Conservation (phyloP, 2,329 filamentous ascomycete species). For the Orbilia javanica region DNA sequence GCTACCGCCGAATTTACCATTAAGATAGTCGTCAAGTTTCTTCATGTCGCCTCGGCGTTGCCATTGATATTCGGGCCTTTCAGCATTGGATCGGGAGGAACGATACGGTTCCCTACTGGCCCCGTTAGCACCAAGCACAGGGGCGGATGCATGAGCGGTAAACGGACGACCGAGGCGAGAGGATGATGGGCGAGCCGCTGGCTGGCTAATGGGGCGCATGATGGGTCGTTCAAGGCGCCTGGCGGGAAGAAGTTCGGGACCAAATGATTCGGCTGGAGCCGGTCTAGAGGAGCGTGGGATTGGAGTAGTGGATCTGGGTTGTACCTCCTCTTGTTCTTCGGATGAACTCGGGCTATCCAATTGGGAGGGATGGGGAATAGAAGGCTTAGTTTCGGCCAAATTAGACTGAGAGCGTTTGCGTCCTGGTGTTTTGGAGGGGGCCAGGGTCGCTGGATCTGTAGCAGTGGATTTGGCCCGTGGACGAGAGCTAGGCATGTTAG, state of each 20-base stretch:
- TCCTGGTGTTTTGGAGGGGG: conserved; percentile 19
- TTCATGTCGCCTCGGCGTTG: conserved; percentile 1
- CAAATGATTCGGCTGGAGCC: conserved; percentile 10
- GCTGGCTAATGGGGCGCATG: conserved; percentile 34
- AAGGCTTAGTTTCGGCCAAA: conserved; percentile 7
- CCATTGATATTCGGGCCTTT: conserved; percentile 1
- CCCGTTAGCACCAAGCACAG: conserved; percentile 13
- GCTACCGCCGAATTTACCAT: not conserved
- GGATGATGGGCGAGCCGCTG: not conserved
- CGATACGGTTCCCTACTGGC: conserved; percentile 16
- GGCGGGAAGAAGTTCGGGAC: conserved; percentile 26
- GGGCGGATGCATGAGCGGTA: conserved; percentile 32
- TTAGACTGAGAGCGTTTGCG: conserved; percentile 38
- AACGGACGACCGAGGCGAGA: conserved; percentile 36
- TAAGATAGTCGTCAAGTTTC: conserved; percentile 19
- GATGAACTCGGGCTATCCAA: conserved; percentile 2
- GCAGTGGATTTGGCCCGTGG: conserved; percentile 34
- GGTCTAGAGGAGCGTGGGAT: conserved; percentile 4
- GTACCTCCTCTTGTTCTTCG: not conserved
- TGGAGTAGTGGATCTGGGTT: not conserved
- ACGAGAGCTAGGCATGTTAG: conserved; percentile 10
- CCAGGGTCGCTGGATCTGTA: not conserved
- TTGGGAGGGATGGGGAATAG: not conserved
- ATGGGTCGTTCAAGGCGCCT: conserved; percentile 35
- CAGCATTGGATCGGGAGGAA: conserved; percentile 23